Evolutionary conservation across 495 filamentous ascomycete genomes (phyloP).

Genomic region (Schizothecium vesticola): DNA sequence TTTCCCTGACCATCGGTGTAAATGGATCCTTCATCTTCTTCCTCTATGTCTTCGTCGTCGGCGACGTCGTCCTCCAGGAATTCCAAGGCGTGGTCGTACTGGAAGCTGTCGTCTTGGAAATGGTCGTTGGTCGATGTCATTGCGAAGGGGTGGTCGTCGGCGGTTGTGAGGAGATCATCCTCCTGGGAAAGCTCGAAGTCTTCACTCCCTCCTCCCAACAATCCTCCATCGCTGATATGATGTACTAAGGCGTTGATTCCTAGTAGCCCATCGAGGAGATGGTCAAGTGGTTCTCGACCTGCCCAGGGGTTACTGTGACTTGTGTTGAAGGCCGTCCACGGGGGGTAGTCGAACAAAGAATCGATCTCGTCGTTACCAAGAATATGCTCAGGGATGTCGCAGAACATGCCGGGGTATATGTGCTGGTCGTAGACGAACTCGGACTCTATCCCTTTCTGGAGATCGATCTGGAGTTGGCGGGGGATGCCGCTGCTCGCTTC

Average conservation of each 20-base stretch:
- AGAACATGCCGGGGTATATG: neutral
- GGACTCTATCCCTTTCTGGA: neutral
- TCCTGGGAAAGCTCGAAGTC: neutral
- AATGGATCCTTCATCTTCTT: slow-evolving; percentile 19
- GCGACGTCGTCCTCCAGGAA: neutral
- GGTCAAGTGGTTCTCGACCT: neutral
- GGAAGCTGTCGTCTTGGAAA: neutral
- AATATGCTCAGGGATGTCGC: neutral
- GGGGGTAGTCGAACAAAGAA: neutral
- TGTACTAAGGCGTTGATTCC: neutral
- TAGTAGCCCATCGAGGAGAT: neutral
- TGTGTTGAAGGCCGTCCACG: too few species aligned
- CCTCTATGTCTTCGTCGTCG: neutral
- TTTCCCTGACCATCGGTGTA: slow-evolving; percentile 25
- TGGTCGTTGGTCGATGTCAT: neutral
- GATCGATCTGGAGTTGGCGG: neutral
- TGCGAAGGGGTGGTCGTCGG: neutral
- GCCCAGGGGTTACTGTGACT: neutral
- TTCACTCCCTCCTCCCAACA: neutral
- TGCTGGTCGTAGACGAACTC: neutral
- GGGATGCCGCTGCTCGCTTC: neutral
- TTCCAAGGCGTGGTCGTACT: neutral
- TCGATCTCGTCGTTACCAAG: neutral
- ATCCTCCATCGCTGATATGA: neutral
- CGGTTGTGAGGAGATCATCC: neutral